phyloP scores from a whole-genome alignment of 352 stramenopile genomes.

The Pythium plurisporium region DNA sequence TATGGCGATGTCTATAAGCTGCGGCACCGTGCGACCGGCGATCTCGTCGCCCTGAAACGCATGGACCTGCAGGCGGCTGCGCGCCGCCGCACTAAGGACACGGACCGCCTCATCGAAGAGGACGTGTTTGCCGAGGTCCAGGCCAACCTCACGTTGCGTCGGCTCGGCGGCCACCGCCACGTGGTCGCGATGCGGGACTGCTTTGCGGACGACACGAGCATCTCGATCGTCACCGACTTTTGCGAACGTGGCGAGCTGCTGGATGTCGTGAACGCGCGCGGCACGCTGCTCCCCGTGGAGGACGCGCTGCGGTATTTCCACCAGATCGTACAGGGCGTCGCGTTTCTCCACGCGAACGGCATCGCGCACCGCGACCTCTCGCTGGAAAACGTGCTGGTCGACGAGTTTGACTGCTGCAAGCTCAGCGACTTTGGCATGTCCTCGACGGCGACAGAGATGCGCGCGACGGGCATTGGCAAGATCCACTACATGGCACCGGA shows the following conservation, averaged over 20 bases:
- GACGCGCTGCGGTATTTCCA: conserved; percentile 55
- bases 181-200: conserved; percentile 63
- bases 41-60: conserved; percentile 74
- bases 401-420: conserved; percentile 58
- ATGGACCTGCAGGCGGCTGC: conserved; percentile 61
- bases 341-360: conserved; percentile 67
- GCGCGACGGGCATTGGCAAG: conserved; percentile 60
- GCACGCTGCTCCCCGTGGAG: conserved; percentile 24
- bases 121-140: conserved; percentile 68
- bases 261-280: conserved; percentile 54
- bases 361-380: conserved; percentile 82
- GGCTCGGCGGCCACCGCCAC: conserved; percentile 60
- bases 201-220: conserved; percentile 53
- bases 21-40: conserved; percentile 39
- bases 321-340: conserved; percentile 54
- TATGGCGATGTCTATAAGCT: conserved; percentile 71
- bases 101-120: conserved; percentile 49
- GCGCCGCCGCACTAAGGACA: conserved; percentile 43
- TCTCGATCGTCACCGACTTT: conserved; percentile 70
- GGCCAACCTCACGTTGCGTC: conserved; percentile 54
- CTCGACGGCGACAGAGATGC: conserved; percentile 21
- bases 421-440: conserved; percentile 82
- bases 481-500: conserved; percentile 79
- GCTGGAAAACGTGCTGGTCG: conserved; percentile 79
- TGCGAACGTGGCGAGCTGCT: conserved; percentile 68